A percentile compares a stretch with the other conserved stretches of the same genome.
Conservation (phyloP, 1,284 basidiomycete species). For the Malassezia caprae region DNA sequence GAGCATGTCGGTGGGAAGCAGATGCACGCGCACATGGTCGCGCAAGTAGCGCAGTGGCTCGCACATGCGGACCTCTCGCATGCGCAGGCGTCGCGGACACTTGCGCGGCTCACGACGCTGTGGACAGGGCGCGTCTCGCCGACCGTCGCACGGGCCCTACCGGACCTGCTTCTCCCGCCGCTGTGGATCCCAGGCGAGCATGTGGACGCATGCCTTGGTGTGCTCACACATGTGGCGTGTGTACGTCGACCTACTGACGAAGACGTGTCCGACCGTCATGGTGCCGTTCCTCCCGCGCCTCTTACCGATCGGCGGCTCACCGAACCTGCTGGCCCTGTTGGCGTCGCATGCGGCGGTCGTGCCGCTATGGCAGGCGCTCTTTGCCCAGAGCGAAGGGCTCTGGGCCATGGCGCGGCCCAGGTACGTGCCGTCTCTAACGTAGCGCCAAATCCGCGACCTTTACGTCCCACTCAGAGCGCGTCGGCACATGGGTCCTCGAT, state of each 20-base stretch:
- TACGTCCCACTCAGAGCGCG: constrained; percentile 7
- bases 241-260: not conserved
- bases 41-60: not conserved
- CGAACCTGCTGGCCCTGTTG: not conserved
- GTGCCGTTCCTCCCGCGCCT: not conserved
- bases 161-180: not conserved
- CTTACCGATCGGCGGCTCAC: not conserved
- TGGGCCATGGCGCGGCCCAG: constrained; percentile 11
- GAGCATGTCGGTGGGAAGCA: not conserved
- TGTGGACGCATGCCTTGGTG: not conserved
- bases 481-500: constrained; percentile 1
- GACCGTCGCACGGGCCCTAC: not conserved
- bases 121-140: not conserved
- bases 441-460: constrained; percentile 1
- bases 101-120: not conserved
- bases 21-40: not conserved
- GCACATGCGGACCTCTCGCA: not conserved
- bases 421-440: not conserved
- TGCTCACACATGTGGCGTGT: not conserved
- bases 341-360: not conserved
- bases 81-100: not conserved
- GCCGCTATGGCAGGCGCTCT: not conserved
- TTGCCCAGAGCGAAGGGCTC: not conserved
- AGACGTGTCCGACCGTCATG: not conserved
- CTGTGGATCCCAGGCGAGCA: not conserved